Percentiles rank a stretch among this genome's conserved stretches.
These are phyloP conservation scores for Elasticomyces elasticus DNA, from an alignment of 495 filamentous ascomycete species.

Conservation along the genomic window DNA sequence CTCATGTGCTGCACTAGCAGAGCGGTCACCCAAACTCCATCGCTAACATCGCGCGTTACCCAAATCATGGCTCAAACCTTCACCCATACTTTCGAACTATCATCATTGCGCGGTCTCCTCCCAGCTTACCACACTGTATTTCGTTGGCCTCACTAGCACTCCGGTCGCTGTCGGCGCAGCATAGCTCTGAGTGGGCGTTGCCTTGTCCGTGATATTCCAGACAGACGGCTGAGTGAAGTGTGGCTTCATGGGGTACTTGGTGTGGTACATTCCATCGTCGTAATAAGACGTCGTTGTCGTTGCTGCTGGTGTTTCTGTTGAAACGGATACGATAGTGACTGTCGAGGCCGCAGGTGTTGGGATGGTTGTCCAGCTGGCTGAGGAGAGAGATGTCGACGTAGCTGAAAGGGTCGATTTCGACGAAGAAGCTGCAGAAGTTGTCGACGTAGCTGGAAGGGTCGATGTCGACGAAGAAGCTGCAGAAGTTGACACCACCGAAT, in stretches of 20 bases:
- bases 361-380: not conserved
- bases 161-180: not conserved
- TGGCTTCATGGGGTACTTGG: conserved; percentile 17
- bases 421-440: not conserved
- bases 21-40: conserved; percentile 6
- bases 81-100: not conserved
- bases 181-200: not conserved
- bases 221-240: not conserved
- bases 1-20: conserved; percentile 22
- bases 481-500: no score
- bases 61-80: not conserved
- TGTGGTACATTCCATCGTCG: conserved; percentile 26
- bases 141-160: not conserved
- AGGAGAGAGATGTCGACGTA: not conserved
- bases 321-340: conserved; percentile 11
- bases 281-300: conserved; percentile 23
- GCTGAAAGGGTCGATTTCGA: not conserved
- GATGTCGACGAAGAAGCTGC: not conserved
- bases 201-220: conserved; percentile 1
- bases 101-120: conserved; percentile 3
- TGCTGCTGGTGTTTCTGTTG: conserved; percentile 10
- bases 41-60: no score
- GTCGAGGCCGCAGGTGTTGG: not conserved
- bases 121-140: not conserved
- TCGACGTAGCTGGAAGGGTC: not conserved